Percentiles rank a stretch among this genome's conserved stretches.
These are phyloP conservation scores for Choiromyces venosus DNA, from an alignment of 495 filamentous ascomycete genomes.

Conservation along the genomic window DNA sequence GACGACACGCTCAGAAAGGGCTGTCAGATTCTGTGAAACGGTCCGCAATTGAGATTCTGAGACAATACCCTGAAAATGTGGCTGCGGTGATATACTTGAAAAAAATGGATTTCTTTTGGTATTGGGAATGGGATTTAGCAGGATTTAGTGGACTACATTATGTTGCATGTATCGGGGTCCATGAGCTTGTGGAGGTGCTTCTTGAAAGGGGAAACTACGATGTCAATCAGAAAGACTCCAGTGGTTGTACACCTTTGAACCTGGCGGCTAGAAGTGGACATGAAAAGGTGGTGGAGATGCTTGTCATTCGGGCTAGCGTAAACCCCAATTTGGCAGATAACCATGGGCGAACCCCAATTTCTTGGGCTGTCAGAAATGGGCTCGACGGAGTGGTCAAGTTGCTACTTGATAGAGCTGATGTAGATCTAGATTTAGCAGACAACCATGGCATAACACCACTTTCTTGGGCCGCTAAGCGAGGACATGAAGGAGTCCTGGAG, in stretches of 20 bases:
- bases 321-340: conserved; percentile 20
- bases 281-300: conserved; percentile 23
- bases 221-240: conserved; percentile 16
- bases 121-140: background rate
- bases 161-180: conserved; percentile 22
- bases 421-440: conserved; percentile 22
- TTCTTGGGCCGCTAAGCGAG: conserved; percentile 18
- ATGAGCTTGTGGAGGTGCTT: conserved; percentile 22
- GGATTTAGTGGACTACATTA: background rate
- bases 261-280: conserved; percentile 24
- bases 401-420: conserved; percentile 27
- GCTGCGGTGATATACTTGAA: background rate
- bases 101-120: background rate
- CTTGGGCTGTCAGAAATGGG: conserved; percentile 21
- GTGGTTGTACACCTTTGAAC: conserved; percentile 24
- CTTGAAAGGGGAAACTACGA: conserved; percentile 13
- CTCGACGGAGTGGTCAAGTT: conserved; percentile 27
- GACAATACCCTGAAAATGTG: background rate
- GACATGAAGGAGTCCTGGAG: conserved; percentile 11
- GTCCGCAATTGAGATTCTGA: background rate
- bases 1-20: background rate
- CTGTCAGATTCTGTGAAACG: background rate
- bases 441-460: conserved; percentile 13
- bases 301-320: conserved; percentile 14
- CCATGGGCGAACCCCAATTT: conserved; percentile 22